Base-by-base conservation (phyloP, 2,329 filamentous ascomycete species). In the Phaeophleospora eucalypticola region DNA sequence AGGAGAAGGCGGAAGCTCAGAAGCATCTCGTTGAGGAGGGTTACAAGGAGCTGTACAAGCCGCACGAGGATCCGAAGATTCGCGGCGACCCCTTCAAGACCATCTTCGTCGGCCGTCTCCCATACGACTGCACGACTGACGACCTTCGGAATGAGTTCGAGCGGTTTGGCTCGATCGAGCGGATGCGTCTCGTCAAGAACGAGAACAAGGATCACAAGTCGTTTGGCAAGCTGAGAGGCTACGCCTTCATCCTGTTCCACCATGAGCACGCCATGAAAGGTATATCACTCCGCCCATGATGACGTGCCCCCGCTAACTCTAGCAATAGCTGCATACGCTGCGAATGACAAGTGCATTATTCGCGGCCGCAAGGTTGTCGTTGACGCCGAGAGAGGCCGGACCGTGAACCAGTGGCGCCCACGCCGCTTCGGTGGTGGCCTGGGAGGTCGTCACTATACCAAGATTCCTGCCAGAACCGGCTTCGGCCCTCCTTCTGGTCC, bases 231-330 rank as follows among this genome's bases (percentile, higher is more conserved):
- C 46, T 48, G 9, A 18, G 85, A 62, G 93, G 93, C 52, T 98
- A 98, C 69, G 93, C 89, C 52, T 98, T 98, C 66, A 86, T 98
- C 59, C 88, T 97, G 45, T 98, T 91, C 66, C 91, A 97, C 71
- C 85, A 88, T 68, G 93, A 97, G 72, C 90, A 91, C 71, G 93
- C 97, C 68, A 96, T 97, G 90, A 94, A 94, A 89, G 89, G 90
- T 96, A 94, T 41, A 48, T 29, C 14, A 10, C 40, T 19, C 16
- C 33, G 39, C 36, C 21, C 20, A 29, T 43, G 16, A 3, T 24
- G 14, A 36, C 38, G 40, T 21, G 17, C 17, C 14, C 77, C 75
- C 73, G 41, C 58, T 61, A 32, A 59, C 46, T n/a, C 49, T 15
- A 69, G 66, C 69, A 69, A 72, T 79, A 95, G 93, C 90, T 77